These are phyloP conservation scores for Oryza nivara DNA, from an alignment of 176 grass and related monocot species.

Conservation along the genomic window DNA sequence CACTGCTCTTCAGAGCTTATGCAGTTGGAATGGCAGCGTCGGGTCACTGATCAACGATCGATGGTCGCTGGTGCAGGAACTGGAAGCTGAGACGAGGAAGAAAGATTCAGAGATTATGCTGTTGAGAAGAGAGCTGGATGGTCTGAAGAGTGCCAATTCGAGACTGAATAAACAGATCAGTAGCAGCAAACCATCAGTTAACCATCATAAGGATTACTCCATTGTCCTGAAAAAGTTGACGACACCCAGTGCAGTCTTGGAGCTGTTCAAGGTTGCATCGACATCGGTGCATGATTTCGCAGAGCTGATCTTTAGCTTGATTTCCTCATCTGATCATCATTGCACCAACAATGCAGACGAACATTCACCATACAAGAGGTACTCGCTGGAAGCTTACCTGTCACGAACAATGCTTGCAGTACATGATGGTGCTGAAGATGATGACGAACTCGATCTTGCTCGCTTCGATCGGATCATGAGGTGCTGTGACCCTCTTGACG, in stretches of 20 bases:
- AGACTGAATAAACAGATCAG: neutral
- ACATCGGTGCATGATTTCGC: slow-evolving; percentile 3
- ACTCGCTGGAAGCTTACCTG: neutral
- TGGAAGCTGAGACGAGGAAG: neutral
- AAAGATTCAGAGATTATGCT: neutral
- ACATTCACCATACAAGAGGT: neutral
- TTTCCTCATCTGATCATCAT: neutral
- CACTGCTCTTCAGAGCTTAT: slow-evolving; percentile 11
- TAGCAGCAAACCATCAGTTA: neutral
- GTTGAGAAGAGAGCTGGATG: neutral
- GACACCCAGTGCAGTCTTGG: neutral
- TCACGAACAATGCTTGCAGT: slow-evolving; percentile 5
- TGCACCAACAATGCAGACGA: neutral
- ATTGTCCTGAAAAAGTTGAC: neutral
- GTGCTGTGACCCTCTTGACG: neutral
- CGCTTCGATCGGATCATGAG: slow-evolving; percentile 11
- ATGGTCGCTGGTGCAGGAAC: slow-evolving; percentile 10
- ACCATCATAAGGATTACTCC: neutral
- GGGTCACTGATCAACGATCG: neutral
- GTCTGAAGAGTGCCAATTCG: neutral
- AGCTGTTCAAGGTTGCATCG: neutral
- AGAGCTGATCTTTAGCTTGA: neutral
- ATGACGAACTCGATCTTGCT: neutral
- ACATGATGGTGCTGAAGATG: neutral
- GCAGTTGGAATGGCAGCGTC: neutral